Evolutionary conservation across 768 basidiomycete species (phyloP).

Genomic region (Termitomyces sp.): DNA sequence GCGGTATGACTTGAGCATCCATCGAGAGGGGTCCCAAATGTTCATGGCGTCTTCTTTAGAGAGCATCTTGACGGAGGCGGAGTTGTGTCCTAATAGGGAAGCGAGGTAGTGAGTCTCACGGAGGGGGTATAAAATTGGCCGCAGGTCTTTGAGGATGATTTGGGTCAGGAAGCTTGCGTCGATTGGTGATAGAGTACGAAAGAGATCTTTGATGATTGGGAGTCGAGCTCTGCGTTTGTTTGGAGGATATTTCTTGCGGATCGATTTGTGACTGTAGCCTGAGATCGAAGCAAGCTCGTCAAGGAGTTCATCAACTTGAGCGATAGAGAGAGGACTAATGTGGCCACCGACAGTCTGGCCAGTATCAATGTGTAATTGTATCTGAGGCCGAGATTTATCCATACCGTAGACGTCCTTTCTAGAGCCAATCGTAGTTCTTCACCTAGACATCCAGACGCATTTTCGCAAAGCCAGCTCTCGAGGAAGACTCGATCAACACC

Average conservation of each 20-base stretch:
- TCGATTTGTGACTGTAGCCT: constrained; percentile 49
- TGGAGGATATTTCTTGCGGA: constrained; percentile 31
- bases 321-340: constrained; percentile 36
- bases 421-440: constrained; percentile 51
- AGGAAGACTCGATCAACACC: constrained; percentile 30
- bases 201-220: constrained; percentile 52
- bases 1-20: constrained; percentile 51
- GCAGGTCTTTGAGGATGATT: constrained; percentile 84
- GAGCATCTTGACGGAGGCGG: constrained; percentile 51
- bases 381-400: constrained; percentile 11
- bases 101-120: constrained; percentile 44
- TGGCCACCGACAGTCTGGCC: constrained; percentile 26
- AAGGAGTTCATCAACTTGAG: constrained; percentile 62
- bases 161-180: constrained; percentile 76
- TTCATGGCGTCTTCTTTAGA: constrained; percentile 63
- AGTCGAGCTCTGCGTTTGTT: constrained; percentile 25
- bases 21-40: constrained; percentile 62
- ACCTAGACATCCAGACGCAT: constrained; percentile 66
- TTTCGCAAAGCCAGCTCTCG: constrained; percentile 37
- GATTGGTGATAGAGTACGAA: constrained; percentile 51
- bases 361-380: background rate
- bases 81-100: constrained; percentile 54
- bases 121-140: constrained; percentile 73
- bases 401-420: constrained; percentile 35
- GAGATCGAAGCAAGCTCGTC: constrained; percentile 73